phyloP scores from a whole-genome alignment of 2,329 filamentous ascomycete genomes.

The Botryotinia calthae region DNA sequence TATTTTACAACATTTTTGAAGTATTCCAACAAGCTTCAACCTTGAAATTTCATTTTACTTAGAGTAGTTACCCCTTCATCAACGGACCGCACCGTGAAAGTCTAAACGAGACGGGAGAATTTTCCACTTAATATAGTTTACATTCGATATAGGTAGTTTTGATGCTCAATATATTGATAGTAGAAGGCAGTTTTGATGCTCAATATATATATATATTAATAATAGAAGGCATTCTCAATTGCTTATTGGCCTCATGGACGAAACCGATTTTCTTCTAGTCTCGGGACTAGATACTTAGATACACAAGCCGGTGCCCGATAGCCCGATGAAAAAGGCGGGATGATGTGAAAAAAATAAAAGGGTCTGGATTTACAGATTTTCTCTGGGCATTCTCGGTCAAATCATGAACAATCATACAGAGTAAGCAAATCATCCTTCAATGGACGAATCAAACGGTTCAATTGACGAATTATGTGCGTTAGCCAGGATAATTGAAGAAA shows the following conservation, averaged over 20 bases:
- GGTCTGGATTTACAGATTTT: slow-evolving; percentile 14
- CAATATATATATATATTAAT: neutral
- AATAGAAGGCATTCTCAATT: neutral
- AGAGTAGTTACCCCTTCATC: slow-evolving; percentile 7
- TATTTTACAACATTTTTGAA: neutral
- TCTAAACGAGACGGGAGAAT: slow-evolving; percentile 6
- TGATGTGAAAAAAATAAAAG: slow-evolving; percentile 3
- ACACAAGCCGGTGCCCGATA: slow-evolving; percentile 4
- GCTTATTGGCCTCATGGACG: neutral
- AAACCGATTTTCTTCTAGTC: neutral
- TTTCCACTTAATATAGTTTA: neutral
- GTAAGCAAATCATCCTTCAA: neutral
- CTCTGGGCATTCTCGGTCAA: slow-evolving; percentile 4
- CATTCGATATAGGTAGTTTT: neutral
- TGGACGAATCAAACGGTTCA: slow-evolving; percentile 1
- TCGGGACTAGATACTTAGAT: slow-evolving; percentile 1
- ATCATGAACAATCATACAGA: slow-evolving; percentile 8
- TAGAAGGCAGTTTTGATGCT: neutral
- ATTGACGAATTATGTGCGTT: slow-evolving; percentile 30
- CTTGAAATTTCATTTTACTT: neutral
- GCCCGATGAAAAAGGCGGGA: slow-evolving; percentile 10
- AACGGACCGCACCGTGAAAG: slow-evolving; percentile 14
- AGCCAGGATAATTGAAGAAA: slow-evolving; percentile 19
- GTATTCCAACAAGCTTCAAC: slow-evolving; percentile 2
- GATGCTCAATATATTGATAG: neutral